Evolutionary conservation across 352 stramenopile species (phyloP).

Genomic region (Phytopythium boreale): DNA sequence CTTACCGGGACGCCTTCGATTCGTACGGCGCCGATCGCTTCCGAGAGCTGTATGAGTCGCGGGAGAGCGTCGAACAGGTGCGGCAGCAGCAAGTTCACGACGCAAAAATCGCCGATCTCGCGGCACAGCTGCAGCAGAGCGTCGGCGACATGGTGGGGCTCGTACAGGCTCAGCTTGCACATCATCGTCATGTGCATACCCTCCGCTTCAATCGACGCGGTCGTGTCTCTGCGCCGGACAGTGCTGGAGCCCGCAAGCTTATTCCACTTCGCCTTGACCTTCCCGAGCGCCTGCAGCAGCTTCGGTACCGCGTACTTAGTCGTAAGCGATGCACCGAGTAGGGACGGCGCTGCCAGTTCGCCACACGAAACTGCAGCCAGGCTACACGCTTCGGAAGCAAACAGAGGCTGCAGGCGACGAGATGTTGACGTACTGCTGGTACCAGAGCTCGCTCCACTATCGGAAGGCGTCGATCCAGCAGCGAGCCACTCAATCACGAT

Average conservation of each 20-base stretch:
- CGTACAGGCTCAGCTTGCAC: constrained; percentile 54
- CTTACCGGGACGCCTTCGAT: constrained; percentile 71
- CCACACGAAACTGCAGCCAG: constrained; percentile 44
- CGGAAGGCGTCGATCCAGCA: constrained; percentile 13
- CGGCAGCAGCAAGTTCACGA: constrained; percentile 49
- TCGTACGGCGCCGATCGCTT: constrained; percentile 58
- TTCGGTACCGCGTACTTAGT: constrained; percentile 59
- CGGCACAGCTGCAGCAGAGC: constrained; percentile 59
- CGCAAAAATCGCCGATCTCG: constrained; percentile 44
- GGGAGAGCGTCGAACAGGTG: constrained; percentile 62
- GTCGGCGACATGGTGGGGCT: constrained; percentile 65
- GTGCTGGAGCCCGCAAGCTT: constrained; percentile 42
- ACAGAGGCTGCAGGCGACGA: constrained; percentile 23
- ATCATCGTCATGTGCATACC: constrained; percentile 70
- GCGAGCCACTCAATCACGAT: constrained; percentile 69
- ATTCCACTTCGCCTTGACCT: constrained; percentile 52
- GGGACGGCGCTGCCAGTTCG: constrained; percentile 44
- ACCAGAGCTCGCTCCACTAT: constrained; percentile 9
- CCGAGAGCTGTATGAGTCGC: constrained; percentile 43
- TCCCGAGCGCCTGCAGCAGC: constrained; percentile 52
- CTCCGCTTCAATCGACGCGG: constrained; percentile 15
- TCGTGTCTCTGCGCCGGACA: constrained; percentile 32
- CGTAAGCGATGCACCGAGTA: constrained; percentile 53
- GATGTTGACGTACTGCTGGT: constrained; percentile 4
- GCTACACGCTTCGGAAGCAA: constrained; percentile 37